phyloP scores from a whole-genome alignment of 176 grass and related monocot genomes.

The Phyllostachys edulis region DNA sequence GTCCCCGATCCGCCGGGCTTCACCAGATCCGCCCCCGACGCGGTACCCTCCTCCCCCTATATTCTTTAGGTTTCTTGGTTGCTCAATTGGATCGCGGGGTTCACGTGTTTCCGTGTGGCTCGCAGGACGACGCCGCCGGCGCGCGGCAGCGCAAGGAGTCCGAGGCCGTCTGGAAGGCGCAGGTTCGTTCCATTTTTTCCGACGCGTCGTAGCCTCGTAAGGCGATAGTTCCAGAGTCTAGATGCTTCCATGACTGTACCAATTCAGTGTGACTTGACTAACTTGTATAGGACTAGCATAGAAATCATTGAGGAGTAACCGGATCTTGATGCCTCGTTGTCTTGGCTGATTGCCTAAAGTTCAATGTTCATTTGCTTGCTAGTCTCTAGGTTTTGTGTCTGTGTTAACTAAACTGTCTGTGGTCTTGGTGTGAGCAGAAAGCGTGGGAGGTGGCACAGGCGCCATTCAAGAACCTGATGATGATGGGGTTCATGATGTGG shows the following conservation, averaged over 20 bases:
- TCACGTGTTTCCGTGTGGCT: background rate
- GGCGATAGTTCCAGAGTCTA: conserved; percentile 1
- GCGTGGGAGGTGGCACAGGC: conserved; percentile 96
- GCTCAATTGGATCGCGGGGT: background rate
- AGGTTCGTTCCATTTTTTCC: conserved; percentile 50
- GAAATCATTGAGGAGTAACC: background rate
- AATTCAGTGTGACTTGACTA: background rate
- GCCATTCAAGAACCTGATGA: conserved; percentile 94
- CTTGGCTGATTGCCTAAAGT: background rate
- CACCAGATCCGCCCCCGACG: conserved; percentile 64
- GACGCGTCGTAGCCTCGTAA: background rate
- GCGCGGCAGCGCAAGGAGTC: conserved; percentile 85
- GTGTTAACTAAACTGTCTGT: conserved; percentile 10
- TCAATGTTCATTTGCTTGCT: conserved; percentile 9
- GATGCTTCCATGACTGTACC: background rate
- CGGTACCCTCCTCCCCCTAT: conserved; percentile 33
- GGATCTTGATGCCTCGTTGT: conserved; percentile 1
- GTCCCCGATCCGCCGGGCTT: conserved; percentile 80
- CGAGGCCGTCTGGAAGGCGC: conserved; percentile 79
- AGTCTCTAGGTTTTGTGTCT: background rate
- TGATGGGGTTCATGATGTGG: conserved; percentile 99
- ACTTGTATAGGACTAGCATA: background rate
- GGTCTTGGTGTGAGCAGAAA: conserved; percentile 57
- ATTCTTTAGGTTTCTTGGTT: background rate
- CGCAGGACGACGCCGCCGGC: conserved; percentile 71